These are phyloP conservation scores for Fusarium sp. DNA, from an alignment of 2,329 filamentous ascomycete species.

Conservation along the genomic window DNA sequence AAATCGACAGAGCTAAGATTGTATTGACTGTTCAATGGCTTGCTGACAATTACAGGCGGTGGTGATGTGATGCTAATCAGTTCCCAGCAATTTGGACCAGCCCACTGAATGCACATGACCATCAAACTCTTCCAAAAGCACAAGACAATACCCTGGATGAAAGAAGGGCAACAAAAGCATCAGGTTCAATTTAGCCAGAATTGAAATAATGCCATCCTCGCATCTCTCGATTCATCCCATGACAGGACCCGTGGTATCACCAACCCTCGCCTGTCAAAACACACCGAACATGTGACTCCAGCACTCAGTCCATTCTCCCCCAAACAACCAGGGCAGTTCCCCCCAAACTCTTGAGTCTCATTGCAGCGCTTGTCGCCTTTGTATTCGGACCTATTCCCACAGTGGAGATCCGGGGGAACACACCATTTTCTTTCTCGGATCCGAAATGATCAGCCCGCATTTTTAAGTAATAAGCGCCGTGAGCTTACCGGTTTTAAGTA, in stretches of 20 bases:
- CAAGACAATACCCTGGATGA: neutral
- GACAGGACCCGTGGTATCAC: neutral
- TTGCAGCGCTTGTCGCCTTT: slow-evolving; percentile 23
- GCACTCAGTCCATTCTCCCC: neutral
- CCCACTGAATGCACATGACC: neutral
- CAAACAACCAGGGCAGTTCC: slow-evolving; percentile 4
- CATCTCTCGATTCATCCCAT: neutral
- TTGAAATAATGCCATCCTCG: neutral
- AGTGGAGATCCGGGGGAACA: slow-evolving; percentile 29
- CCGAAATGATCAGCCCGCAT: neutral
- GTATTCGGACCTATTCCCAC: slow-evolving; percentile 23
- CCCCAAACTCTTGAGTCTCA: slow-evolving; percentile 8
- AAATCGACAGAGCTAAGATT: fast-evolving
- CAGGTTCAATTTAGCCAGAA: slow-evolving; percentile 1
- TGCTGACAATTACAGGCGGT: neutral
- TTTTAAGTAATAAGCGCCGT: neutral
- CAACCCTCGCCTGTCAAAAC: neutral
- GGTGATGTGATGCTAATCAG: neutral
- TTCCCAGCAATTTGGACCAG: neutral
- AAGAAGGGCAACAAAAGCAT: too few relatives aligned
- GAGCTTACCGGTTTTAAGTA: neutral
- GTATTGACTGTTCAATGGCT: fast-evolving
- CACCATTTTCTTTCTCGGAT: slow-evolving; percentile 3
- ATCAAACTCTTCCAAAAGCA: neutral
- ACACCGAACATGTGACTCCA: slow-evolving; percentile 5